Percentiles rank a stretch among this genome's conserved stretches.
These are phyloP conservation scores for Posidonia australis DNA, from an alignment of 106 monocot genomes.

Conservation along the genomic window DNA sequence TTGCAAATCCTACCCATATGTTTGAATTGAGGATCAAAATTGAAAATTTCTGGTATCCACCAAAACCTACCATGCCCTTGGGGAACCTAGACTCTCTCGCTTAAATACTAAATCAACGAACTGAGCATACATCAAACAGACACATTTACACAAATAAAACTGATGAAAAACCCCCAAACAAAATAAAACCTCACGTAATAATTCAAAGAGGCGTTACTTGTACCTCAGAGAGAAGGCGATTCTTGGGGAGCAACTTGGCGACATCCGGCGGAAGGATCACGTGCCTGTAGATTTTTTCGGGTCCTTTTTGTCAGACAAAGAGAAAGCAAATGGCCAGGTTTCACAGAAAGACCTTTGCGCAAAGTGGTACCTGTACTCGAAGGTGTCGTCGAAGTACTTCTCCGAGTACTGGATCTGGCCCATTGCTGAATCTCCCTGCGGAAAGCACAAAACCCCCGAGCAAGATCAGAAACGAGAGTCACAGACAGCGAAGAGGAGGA, in stretches of 20 bases:
- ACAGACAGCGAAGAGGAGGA: too few relatives aligned
- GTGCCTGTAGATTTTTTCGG: constrained; percentile 31
- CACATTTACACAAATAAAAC: too few relatives aligned
- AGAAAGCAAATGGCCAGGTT: background rate
- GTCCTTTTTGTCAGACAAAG: background rate
- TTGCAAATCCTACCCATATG: too few relatives aligned
- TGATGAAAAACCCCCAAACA: too few relatives aligned
- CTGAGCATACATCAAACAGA: too few relatives aligned
- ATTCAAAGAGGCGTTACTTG: background rate
- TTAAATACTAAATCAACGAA: too few relatives aligned
- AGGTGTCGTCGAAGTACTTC: constrained; percentile 89
- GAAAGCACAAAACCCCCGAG: background rate
- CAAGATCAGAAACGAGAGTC: too few relatives aligned
- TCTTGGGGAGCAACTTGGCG: constrained; percentile 86
- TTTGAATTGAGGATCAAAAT: too few relatives aligned
- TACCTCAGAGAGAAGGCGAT: constrained; percentile 93
- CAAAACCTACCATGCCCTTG: too few relatives aligned
- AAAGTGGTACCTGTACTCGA: constrained; percentile 63
- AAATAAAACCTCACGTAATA: background rate
- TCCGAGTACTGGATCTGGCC: constrained; percentile 99
- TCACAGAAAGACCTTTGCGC: background rate
- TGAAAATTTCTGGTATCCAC: too few relatives aligned
- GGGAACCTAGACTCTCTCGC: too few relatives aligned
- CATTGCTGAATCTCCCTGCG: constrained; percentile 21
- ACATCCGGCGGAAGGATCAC: constrained; percentile 89